phyloP scores from a whole-genome alignment of 139 green algal genomes.

The Ostreobium quekettii region DNA sequence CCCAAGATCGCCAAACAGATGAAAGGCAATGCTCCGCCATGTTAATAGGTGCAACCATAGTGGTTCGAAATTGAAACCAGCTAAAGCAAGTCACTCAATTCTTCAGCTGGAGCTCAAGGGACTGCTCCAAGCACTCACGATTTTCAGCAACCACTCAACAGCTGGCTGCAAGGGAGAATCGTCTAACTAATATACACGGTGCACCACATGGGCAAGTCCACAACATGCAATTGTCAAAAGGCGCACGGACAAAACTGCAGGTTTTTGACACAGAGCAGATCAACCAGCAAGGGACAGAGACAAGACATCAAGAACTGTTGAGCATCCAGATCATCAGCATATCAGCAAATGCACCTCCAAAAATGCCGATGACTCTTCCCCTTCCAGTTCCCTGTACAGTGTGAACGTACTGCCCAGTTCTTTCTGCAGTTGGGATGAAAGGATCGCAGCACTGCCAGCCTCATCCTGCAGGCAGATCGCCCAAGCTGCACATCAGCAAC shows the following conservation, averaged over 20 bases:
- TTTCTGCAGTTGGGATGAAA: neutral
- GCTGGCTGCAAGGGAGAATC: neutral
- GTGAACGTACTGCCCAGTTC: neutral
- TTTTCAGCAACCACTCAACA: no score
- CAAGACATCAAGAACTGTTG: neutral
- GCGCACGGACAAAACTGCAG: neutral
- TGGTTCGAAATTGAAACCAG: no score
- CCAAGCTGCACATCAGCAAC: neutral
- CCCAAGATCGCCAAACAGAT: no score
- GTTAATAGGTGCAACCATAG: no score
- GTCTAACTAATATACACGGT: neutral
- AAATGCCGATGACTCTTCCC: conserved; percentile 7
- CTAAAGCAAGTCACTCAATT: no score
- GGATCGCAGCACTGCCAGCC: conserved; percentile 1
- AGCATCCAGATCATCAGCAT: neutral
- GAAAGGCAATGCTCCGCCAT: no score
- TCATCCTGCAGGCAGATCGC: conserved; percentile 21
- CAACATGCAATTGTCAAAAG: neutral
- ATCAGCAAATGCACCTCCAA: conserved; percentile 5
- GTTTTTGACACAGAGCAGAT: neutral
- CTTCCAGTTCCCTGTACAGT: conserved; percentile 9
- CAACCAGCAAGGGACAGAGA: neutral
- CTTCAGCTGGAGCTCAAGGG: no score
- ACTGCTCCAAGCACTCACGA: no score
- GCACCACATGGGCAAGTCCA: neutral